These are phyloP conservation scores for Torrubiella hemipterigena DNA, from an alignment of 2,329 filamentous ascomycete species.

Conservation along the genomic window DNA sequence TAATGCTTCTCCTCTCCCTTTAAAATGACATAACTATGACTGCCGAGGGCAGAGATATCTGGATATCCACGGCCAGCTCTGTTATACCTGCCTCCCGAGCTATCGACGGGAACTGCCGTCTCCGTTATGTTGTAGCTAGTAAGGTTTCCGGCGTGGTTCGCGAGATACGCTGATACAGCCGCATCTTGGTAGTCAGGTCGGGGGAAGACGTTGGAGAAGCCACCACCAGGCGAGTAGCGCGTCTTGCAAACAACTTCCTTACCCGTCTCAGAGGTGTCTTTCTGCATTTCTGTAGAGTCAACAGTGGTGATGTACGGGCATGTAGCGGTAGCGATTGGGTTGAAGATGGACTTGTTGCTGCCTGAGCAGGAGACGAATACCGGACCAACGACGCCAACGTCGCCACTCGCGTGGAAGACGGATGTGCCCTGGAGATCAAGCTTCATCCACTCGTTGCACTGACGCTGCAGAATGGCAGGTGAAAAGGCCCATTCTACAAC, in stretches of 20 bases:
- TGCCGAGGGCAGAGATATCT: constrained; percentile 28
- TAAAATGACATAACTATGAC: constrained; percentile 28
- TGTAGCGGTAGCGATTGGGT: constrained; percentile 24
- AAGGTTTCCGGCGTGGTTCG: constrained; percentile 22
- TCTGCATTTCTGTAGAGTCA: constrained; percentile 33
- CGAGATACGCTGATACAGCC: constrained; percentile 23
- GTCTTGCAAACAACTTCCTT: constrained; percentile 27
- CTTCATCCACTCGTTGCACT: constrained; percentile 31
- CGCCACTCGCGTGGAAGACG: constrained; percentile 26
- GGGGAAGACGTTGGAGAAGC: constrained; percentile 33
- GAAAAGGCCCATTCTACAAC: constrained; percentile 23
- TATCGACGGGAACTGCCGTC: constrained; percentile 23
- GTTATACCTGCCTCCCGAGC: constrained; percentile 18
- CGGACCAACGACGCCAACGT: constrained; percentile 19
- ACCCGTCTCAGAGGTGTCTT: constrained; percentile 25
- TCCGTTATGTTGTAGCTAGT: constrained; percentile 15
- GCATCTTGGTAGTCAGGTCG: constrained; percentile 33
- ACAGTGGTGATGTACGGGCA: constrained; percentile 35
- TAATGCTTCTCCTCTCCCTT: constrained; percentile 10
- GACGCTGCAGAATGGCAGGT: constrained; percentile 14
- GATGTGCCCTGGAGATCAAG: constrained; percentile 30
- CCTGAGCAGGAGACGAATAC: constrained; percentile 3
- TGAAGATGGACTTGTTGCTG: constrained; percentile 9
- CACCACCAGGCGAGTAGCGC: not conserved
- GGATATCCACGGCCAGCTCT: constrained; percentile 27